Conservation (phyloP, 768 basidiomycete genomes). For the Tephrocybe sp. region DNA sequence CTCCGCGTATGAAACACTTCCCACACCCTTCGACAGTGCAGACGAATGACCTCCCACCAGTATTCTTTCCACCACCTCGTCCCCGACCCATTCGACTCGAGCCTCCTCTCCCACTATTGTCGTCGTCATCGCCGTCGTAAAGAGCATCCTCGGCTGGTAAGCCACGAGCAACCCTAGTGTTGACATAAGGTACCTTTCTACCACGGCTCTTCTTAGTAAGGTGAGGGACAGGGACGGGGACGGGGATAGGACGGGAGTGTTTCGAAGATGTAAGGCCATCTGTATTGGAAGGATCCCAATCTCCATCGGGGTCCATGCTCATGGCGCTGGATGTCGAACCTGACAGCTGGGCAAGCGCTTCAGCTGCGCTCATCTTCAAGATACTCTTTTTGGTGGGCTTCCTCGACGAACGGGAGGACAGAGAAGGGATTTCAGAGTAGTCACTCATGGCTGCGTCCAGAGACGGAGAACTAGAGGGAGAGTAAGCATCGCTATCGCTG, state of each 20-base stretch:
- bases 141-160: conserved; percentile 1
- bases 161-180: conserved; percentile 21
- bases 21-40: conserved; percentile 83
- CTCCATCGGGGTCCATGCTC: conserved; percentile 7
- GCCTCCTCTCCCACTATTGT: conserved; percentile 6
- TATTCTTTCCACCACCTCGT: conserved; percentile 35
- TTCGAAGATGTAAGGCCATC: conserved; percentile 4
- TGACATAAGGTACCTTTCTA: conserved; percentile 58
- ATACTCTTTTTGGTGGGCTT: conserved; percentile 11
- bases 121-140: conserved; percentile 13
- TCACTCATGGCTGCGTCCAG: conserved; percentile 16
- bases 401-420: background rate
- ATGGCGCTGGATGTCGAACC: conserved; percentile 4
- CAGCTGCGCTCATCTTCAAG: conserved; percentile 19
- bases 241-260: conserved; percentile 17
- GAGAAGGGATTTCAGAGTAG: conserved; percentile 15
- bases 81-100: conserved; percentile 17
- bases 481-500: conserved; percentile 18
- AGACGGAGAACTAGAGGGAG: conserved; percentile 21
- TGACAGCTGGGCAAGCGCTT: conserved; percentile 19
- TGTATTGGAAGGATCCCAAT: conserved; percentile 5
- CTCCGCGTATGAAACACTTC: conserved; percentile 84
- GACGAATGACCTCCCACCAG: conserved; percentile 54
- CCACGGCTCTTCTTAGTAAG: conserved; percentile 72
- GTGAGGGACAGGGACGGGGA: conserved; percentile 65